Evolutionary conservation across 2,329 filamentous ascomycete species (phyloP).

Genomic region (Ascomycota sp.): DNA sequence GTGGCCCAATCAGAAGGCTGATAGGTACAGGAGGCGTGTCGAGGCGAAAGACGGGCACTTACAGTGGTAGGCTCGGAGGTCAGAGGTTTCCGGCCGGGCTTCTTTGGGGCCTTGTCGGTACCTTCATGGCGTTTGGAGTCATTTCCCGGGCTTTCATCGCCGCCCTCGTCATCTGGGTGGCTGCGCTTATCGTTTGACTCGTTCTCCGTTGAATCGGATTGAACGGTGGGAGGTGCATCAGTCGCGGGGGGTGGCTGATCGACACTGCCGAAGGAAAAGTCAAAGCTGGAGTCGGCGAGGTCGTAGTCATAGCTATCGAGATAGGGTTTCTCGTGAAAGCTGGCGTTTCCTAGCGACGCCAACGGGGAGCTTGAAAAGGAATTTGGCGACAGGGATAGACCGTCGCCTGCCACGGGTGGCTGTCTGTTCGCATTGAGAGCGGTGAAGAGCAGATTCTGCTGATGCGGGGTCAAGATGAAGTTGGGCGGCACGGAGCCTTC

Average conservation of each 20-base stretch:
- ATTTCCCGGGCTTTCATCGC: constrained; percentile 27
- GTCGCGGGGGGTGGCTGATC: constrained; percentile 53
- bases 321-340: constrained; percentile 57
- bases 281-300: constrained; percentile 57
- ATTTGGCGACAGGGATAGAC: constrained; percentile 23
- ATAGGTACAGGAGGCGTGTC: background rate
- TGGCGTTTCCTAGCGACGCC: constrained; percentile 16
- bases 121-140: constrained; percentile 56
- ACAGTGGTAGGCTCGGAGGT: constrained; percentile 92
- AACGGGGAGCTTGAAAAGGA: constrained; percentile 29
- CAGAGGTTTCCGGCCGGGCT: constrained; percentile 86
- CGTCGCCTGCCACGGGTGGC: constrained; percentile 14
- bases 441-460: constrained; percentile 56
- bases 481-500: constrained; percentile 22
- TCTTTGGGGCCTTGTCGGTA: constrained; percentile 76
- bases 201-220: constrained; percentile 37
- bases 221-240: constrained; percentile 37
- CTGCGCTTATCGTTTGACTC: constrained; percentile 47
- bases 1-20: background rate
- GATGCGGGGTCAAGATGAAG: constrained; percentile 54
- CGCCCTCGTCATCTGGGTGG: constrained; percentile 49
- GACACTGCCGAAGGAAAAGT: constrained; percentile 33
- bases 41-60: constrained; percentile 23
- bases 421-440: constrained; percentile 52
- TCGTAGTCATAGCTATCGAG: constrained; percentile 60